These are phyloP conservation scores for Penicillium nordicum DNA, from an alignment of 2,329 filamentous ascomycete species.

Conservation along the genomic window DNA sequence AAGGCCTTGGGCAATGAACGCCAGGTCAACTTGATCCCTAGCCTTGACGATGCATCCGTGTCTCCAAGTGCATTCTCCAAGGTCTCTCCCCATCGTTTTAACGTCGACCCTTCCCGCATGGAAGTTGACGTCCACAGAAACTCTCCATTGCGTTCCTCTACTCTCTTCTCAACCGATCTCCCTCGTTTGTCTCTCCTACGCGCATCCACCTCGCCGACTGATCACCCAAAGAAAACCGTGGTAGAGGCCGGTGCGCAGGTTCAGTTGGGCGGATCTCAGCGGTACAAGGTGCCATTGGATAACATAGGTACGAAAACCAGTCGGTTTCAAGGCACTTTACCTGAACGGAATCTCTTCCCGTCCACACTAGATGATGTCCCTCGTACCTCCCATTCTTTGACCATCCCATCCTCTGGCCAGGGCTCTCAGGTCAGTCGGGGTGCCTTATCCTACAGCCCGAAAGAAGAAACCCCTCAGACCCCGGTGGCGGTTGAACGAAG, in stretches of 20 bases:
- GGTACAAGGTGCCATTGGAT: slow-evolving; percentile 24
- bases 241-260: slow-evolving; percentile 18
- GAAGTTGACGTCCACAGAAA: slow-evolving; percentile 38
- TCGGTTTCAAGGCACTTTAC: slow-evolving; percentile 17
- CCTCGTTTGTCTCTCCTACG: slow-evolving; percentile 27
- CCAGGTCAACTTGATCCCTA: slow-evolving; percentile 31
- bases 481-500: slow-evolving; percentile 35
- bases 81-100: slow-evolving; percentile 28
- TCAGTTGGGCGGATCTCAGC: slow-evolving; percentile 19
- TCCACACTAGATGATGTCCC: slow-evolving; percentile 29
- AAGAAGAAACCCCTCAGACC: slow-evolving; percentile 19
- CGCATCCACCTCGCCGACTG: slow-evolving; percentile 26
- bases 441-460: slow-evolving; percentile 19
- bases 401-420: slow-evolving; percentile 20
- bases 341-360: slow-evolving; percentile 27
- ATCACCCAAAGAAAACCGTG: slow-evolving; percentile 23
- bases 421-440: slow-evolving; percentile 20
- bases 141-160: slow-evolving; percentile 28
- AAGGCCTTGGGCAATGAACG: slow-evolving; percentile 29
- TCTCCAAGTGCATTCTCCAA: slow-evolving; percentile 29
- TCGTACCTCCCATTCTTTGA: slow-evolving; percentile 20
- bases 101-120: slow-evolving; percentile 34
- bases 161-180: slow-evolving; percentile 24
- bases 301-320: slow-evolving; percentile 21
- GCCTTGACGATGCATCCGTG: slow-evolving; percentile 30